Conservation (phyloP, 495 filamentous ascomycete genomes). For the Neurospora sp. region DNA sequence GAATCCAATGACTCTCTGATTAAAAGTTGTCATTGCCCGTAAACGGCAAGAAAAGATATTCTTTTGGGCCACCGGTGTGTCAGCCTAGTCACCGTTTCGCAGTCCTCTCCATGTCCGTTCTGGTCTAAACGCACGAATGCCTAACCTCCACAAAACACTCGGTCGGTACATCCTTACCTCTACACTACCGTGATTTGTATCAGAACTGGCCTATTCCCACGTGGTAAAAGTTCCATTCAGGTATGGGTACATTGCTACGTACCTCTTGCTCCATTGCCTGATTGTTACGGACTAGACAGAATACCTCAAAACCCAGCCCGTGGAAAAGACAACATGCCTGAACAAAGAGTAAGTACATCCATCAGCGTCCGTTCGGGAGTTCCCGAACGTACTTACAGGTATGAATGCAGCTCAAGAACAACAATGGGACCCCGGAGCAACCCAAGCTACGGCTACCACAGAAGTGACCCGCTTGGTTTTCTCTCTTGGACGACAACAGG, state of each 20-base stretch:
- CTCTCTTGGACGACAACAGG: background rate
- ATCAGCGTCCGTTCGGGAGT: background rate
- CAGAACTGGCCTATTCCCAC: background rate
- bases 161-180: background rate
- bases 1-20: background rate
- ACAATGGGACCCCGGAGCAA: background rate
- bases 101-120: background rate
- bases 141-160: background rate
- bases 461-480: background rate
- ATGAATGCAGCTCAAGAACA: background rate
- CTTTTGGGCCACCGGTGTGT: background rate
- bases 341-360: background rate
- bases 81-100: background rate
- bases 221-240: background rate
- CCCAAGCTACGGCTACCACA: background rate
- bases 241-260: background rate
- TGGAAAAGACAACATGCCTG: background rate
- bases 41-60: background rate
- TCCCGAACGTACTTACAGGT: background rate
- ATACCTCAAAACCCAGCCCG: background rate
- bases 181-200: background rate
- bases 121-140: background rate
- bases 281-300: background rate
- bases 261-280: background rate
- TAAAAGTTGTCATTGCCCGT: background rate